Percentiles rank a stretch among this genome's conserved stretches.
phyloP scores from a whole-genome alignment of 2,329 filamentous ascomycete species.

The Geoglossum cookeanum region DNA sequence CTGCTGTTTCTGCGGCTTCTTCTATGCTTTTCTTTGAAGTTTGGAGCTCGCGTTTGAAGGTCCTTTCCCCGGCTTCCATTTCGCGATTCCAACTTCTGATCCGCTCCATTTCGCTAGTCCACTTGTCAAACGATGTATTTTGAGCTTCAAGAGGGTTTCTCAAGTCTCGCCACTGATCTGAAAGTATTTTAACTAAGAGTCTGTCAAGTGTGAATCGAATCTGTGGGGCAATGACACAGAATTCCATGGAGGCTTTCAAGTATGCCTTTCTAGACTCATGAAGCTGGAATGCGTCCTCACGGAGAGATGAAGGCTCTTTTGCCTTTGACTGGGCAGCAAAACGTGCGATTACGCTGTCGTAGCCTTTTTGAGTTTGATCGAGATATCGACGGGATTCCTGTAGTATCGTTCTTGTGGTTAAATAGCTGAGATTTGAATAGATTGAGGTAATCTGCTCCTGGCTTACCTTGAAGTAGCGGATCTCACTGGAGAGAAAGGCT shows the following conservation, averaged over 20 bases:
- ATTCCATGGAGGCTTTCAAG: constrained; percentile 82
- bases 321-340: constrained; percentile 77
- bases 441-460: neutral
- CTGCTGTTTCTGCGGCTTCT: constrained; percentile 48
- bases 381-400: constrained; percentile 53
- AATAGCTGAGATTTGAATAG: neutral
- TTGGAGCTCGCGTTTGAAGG: constrained; percentile 67
- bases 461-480: constrained; percentile 56
- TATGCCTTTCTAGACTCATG: constrained; percentile 86
- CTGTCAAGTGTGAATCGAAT: constrained; percentile 69
- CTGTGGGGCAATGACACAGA: constrained; percentile 72
- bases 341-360: constrained; percentile 62
- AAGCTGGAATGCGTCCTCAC: constrained; percentile 89
- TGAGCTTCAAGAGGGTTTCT: constrained; percentile 48
- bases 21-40: constrained; percentile 65
- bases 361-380: constrained; percentile 64
- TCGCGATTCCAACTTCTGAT: constrained; percentile 85
- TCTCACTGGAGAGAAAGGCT: constrained; percentile 56
- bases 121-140: constrained; percentile 41
- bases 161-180: constrained; percentile 79
- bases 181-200: constrained; percentile 65
- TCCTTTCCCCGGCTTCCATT: constrained; percentile 74
- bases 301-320: constrained; percentile 76
- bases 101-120: constrained; percentile 68
- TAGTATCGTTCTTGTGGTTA: neutral